These are phyloP conservation scores for Laguncularia racemosa DNA, from an alignment of 345 rosid genomes.

Conservation along the genomic window DNA sequence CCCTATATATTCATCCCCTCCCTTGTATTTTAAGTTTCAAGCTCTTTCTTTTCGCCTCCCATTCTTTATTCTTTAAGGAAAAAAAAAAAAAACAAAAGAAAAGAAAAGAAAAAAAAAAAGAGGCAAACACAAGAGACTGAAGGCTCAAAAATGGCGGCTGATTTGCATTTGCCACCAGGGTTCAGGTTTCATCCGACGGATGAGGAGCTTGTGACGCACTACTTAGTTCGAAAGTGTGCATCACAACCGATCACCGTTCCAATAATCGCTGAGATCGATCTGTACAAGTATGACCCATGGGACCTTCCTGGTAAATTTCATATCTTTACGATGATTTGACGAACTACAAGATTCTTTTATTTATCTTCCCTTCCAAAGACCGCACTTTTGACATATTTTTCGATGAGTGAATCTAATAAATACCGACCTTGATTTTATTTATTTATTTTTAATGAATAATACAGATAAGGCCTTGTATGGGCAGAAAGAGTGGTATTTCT, in stretches of 20 bases:
- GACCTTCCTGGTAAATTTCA: conserved; percentile 65
- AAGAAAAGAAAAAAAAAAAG: neutral
- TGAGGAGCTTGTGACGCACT: conserved; percentile 91
- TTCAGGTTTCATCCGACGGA: conserved; percentile 96
- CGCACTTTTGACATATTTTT: no score
- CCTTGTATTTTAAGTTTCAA: conserved; percentile 52
- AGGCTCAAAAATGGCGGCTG: conserved; percentile 26
- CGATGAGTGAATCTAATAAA: no score
- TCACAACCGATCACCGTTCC: conserved; percentile 71
- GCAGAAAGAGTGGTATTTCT: conserved; percentile 96
- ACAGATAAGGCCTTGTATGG: conserved; percentile 75
- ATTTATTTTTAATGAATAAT: neutral
- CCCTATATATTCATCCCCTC: conserved; percentile 45
- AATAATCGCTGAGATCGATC: conserved; percentile 73
- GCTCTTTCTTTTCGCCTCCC: conserved; percentile 36
- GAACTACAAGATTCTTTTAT: no score
- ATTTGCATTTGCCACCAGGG: conserved; percentile 72
- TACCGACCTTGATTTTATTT: neutral
- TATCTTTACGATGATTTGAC: no score
- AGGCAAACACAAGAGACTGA: neutral
- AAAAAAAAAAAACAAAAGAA: neutral
- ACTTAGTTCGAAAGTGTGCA: conserved; percentile 73
- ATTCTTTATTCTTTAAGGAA: neutral
- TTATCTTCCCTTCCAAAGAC: neutral
- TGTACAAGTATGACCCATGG: conserved; percentile 83